Conservation (phyloP, 495 filamentous ascomycete genomes). For the Neurospora sublineolata region DNA sequence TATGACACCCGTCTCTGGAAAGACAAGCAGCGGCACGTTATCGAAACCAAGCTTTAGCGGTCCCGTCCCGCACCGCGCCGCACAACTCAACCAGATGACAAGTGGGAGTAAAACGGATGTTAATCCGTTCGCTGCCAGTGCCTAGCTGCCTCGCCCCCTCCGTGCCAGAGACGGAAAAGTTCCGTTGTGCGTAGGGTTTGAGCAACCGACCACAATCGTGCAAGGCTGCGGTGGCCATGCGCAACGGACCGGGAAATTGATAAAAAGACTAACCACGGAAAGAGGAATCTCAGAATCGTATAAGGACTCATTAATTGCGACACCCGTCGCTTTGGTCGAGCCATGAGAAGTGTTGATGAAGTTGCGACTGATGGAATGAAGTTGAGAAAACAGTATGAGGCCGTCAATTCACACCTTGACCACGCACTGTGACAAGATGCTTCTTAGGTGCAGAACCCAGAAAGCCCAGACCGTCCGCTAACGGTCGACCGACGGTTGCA, state of each 20-base stretch:
- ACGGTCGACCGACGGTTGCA: too few relatives aligned
- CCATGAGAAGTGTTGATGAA: neutral
- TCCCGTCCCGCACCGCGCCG: neutral
- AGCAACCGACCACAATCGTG: neutral
- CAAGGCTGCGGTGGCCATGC: neutral
- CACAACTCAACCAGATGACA: neutral
- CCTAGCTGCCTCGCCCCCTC: neutral
- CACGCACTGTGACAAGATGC: neutral
- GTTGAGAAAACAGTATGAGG: neutral
- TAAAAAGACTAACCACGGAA: neutral
- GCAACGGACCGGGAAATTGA: neutral
- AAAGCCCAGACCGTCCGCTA: too few relatives aligned
- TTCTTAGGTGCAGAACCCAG: neutral
- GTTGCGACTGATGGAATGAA: neutral
- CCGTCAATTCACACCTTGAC: neutral
- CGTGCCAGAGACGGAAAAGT: neutral
- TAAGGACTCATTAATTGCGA: neutral
- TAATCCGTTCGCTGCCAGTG: neutral
- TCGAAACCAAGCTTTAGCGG: neutral
- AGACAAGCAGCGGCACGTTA: neutral
- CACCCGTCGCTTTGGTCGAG: neutral
- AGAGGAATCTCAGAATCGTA: neutral
- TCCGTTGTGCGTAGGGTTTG: neutral
- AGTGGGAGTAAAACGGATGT: neutral
- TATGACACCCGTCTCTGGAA: neutral